Evolutionary conservation across 306 rosid species (phyloP).

Genomic region (Quercus agrifolia): DNA sequence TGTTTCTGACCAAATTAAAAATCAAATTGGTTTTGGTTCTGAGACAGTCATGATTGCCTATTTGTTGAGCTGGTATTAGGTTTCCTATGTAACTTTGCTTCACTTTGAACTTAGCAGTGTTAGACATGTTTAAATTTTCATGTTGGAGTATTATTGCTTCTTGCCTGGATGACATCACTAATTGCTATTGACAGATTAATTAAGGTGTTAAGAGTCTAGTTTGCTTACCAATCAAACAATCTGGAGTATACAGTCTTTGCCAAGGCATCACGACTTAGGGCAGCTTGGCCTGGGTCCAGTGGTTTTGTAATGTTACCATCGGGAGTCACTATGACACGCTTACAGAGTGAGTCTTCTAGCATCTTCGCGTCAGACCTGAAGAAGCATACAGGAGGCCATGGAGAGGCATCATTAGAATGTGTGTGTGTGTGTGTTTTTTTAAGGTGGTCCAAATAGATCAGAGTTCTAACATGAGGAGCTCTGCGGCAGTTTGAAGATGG

Average conservation of each 20-base stretch:
- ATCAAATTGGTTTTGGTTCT: not conserved
- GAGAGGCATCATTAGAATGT: not conserved
- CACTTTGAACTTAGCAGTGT: not conserved
- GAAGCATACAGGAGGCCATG: constrained; percentile 18
- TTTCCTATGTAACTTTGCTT: constrained; percentile 1
- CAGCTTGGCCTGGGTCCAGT: constrained; percentile 64
- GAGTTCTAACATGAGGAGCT: constrained; percentile 60
- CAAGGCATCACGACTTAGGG: constrained; percentile 79
- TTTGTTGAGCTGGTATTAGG: not conserved
- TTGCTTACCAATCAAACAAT: constrained; percentile 75
- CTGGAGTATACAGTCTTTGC: constrained; percentile 75
- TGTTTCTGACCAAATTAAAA: not conserved
- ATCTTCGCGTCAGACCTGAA: constrained; percentile 68
- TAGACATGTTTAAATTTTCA: not conserved
- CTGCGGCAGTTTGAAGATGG: constrained; percentile 74
- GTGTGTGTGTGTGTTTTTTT: not conserved
- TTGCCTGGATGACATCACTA: constrained; percentile 2
- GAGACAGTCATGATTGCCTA: constrained; percentile 7
- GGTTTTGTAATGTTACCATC: constrained; percentile 85
- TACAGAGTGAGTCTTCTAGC: constrained; percentile 74
- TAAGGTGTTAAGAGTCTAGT: not conserved
- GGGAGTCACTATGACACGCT: constrained; percentile 90
- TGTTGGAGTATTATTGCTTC: not conserved
- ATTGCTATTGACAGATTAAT: not conserved
- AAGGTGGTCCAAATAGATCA: constrained; percentile 6